phyloP scores from a whole-genome alignment of 345 rosid species.

The Hevea brasiliensis region DNA sequence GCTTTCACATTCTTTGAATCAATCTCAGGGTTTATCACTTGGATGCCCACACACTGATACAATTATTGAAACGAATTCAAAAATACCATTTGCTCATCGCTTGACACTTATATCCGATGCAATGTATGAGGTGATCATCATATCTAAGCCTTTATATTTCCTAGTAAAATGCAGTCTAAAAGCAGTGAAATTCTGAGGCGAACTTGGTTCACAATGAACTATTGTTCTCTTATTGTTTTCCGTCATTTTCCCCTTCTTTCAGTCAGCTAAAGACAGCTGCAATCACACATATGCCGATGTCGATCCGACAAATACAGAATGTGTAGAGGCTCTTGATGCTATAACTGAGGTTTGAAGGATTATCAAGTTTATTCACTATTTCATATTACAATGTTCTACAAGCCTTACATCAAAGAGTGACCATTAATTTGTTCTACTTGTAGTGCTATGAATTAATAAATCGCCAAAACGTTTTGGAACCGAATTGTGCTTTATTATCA shows the following conservation, averaged over 20 bases:
- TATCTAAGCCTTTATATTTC: no score
- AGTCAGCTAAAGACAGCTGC: constrained; percentile 14
- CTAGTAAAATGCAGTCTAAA: no score
- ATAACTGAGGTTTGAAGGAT: background rate
- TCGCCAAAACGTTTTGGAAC: constrained; percentile 16
- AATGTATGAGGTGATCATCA: constrained; percentile 18
- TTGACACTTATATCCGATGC: constrained; percentile 24
- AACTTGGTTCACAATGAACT: no score
- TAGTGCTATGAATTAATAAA: constrained; percentile 13
- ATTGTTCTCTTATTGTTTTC: no score
- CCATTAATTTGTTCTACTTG: background rate
- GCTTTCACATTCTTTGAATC: background rate
- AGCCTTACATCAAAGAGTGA: no score
- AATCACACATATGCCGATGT: constrained; percentile 15
- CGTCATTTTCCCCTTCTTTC: background rate
- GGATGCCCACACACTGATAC: constrained; percentile 34
- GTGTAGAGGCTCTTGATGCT: constrained; percentile 16
- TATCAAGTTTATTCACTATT: background rate
- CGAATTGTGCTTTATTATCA: constrained; percentile 18
- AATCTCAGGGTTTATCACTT: constrained; percentile 21
- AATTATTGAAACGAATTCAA: constrained; percentile 23
- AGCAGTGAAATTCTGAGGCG: no score
- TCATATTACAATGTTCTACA: no score
- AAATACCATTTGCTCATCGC: constrained; percentile 25
- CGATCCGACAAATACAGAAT: constrained; percentile 12